Evolutionary conservation across 2,329 filamentous ascomycete genomes (phyloP), one percentile per base, ranked within the genome.

Genomic region (Monosporascus sp.): DNA sequence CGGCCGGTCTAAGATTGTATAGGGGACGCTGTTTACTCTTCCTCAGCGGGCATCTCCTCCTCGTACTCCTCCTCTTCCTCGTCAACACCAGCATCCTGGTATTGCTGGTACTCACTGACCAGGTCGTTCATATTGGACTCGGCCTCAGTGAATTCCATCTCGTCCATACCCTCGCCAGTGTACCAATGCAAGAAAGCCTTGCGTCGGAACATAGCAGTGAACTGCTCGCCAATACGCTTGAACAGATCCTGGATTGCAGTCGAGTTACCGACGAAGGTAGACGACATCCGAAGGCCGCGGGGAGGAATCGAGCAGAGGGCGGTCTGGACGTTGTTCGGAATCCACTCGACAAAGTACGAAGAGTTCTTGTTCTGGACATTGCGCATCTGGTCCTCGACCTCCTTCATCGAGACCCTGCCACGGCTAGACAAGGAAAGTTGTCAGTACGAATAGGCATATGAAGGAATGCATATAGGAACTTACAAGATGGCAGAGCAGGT

Each of bases 141-240:
- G 67, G 94, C 94, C 85, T 99, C 94, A 73, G 94, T 99, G 83
- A 99, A 99, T 82, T 99, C 94, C 94, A 99, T 97, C 88, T 99
- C 94, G 79, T 99, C 94, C 94, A 99, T 99, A 81, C 94, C 94
- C 85, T 99, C 94, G 72, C 92, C 92, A 86, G 94, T 99, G 82
- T 99, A 99, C 94, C 94, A 99, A 83, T 97, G 94, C 86, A 99
- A 90, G 91, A 99, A 99, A 87, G 94, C 94, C 89, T 97, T 99
- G 80, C 94, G 91, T 81, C 94, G 86, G 88, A 99, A 99, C 94
- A 99, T 99, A 74, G 92, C 94, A 79, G 88, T 92, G 86, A 99
- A 99, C 81, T 99, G 94, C 78, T 99, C 94, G 73, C 94, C 94
- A 67, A 99, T 82, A 86, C 94, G 93, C 90, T 99, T 97, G 89